Evolutionary conservation across 1,284 basidiomycete genomes (phyloP).

Genomic region (Malassezia furfur): DNA sequence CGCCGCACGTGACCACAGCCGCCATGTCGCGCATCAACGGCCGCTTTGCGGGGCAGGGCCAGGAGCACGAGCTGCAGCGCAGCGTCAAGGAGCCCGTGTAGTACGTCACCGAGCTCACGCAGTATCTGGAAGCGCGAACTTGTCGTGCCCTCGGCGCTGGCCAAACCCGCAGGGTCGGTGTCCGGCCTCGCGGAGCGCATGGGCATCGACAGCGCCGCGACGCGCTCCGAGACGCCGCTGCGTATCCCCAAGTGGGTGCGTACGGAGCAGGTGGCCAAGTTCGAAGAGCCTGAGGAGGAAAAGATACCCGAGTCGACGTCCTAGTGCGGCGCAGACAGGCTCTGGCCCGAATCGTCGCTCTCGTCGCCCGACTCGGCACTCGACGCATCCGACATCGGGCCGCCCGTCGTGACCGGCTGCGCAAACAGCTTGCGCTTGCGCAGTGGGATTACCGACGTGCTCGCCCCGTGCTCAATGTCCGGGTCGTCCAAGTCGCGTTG

Average conservation of each 20-base stretch:
- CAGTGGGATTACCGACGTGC: neutral
- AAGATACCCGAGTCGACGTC: neutral
- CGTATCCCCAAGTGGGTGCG: constrained; percentile 17
- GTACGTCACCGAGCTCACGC: neutral
- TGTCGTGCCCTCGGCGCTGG: constrained; percentile 10
- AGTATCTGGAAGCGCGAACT: constrained; percentile 8
- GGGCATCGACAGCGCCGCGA: constrained; percentile 7
- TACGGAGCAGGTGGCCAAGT: constrained; percentile 1
- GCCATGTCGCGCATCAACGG: constrained; percentile 16
- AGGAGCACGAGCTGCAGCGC: constrained; percentile 14
- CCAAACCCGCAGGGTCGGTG: neutral
- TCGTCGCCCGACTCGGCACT: constrained; percentile 5
- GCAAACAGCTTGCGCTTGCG: constrained; percentile 9
- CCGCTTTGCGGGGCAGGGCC: constrained; percentile 10
- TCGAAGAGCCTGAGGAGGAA: neutral
- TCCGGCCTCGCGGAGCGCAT: constrained; percentile 9
- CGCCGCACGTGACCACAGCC: neutral
- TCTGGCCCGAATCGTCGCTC: neutral
- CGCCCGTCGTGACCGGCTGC: neutral
- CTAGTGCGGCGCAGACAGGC: too few species aligned
- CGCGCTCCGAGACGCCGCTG: constrained; percentile 14
- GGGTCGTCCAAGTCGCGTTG: constrained; percentile 18
- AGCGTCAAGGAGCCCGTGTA: constrained; percentile 10
- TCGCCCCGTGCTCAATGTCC: constrained; percentile 1
- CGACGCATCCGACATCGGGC: constrained; percentile 12